Conservation (phyloP, 257 asterid genomes). For the Penstemon barbatus region DNA sequence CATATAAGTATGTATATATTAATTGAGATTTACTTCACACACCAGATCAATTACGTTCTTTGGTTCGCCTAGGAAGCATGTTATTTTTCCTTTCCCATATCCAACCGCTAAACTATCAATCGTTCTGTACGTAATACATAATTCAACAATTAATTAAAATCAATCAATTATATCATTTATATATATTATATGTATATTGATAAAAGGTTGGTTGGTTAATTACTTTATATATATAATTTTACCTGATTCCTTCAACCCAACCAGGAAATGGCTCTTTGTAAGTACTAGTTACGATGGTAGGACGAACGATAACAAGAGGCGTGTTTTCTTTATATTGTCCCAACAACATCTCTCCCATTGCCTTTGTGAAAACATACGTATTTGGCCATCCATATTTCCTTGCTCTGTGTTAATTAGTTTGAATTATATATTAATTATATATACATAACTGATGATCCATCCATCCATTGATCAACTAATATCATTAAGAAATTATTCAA, state of each 20-base stretch:
- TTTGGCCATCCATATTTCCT: constrained; percentile 91
- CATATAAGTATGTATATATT: too few species aligned
- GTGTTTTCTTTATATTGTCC: constrained; percentile 49
- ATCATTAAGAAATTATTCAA: not conserved
- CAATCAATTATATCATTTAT: not conserved
- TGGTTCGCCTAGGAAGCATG: constrained; percentile 68
- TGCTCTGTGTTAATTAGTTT: constrained; percentile 52
- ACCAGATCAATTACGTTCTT: constrained; percentile 67
- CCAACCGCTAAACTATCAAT: constrained; percentile 84
- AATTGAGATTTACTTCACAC: constrained; percentile 31
- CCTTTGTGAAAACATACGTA: constrained; percentile 83
- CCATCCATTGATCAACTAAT: not conserved
- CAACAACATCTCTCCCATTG: constrained; percentile 87
- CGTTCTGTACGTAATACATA: constrained; percentile 45
- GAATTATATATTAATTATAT: too few species aligned
- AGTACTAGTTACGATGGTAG: constrained; percentile 80
- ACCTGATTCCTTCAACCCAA: constrained; percentile 94
- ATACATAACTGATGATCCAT: too few species aligned
- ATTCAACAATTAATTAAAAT: not conserved
- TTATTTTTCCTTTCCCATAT: constrained; percentile 78
- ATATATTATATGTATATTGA: not conserved
- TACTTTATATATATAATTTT: not conserved
- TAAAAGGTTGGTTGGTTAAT: not conserved
- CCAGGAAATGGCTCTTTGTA: constrained; percentile 81
- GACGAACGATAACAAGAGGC: constrained; percentile 69